Conservation (phyloP, 257 asterid genomes). For the Nyctanthes arbortristis region DNA sequence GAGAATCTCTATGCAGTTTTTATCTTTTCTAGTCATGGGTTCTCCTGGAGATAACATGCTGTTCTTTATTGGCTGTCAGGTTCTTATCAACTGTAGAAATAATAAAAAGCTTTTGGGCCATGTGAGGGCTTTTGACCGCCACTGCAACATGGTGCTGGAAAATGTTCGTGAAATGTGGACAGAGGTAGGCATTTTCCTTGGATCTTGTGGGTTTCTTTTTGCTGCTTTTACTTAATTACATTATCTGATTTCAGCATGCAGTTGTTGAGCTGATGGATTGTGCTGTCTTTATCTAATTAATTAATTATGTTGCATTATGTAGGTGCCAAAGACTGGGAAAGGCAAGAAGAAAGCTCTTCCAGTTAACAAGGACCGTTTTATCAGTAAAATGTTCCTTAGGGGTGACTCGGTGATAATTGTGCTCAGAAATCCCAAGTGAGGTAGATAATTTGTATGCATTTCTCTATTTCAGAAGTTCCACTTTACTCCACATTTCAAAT, state of each 20-base stretch:
- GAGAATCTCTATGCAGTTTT: neutral
- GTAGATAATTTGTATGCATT: constrained; percentile 30
- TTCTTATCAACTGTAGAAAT: constrained; percentile 86
- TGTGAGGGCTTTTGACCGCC: constrained; percentile 88
- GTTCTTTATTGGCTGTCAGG: constrained; percentile 37
- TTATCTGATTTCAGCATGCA: neutral
- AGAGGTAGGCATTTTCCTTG: constrained; percentile 50
- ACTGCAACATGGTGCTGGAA: constrained; percentile 93
- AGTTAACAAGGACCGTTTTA: constrained; percentile 80
- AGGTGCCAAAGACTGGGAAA: constrained; percentile 90
- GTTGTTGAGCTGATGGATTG: neutral
- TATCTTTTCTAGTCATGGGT: neutral
- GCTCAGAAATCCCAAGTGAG: constrained; percentile 81
- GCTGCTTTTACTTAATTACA: neutral
- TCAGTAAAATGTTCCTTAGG: constrained; percentile 90
- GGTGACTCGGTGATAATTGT: constrained; percentile 94
- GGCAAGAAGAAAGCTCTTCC: constrained; percentile 93
- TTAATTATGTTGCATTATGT: constrained; percentile 11
- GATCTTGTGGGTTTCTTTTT: neutral
- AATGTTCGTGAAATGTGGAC: constrained; percentile 95
- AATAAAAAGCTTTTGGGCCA: constrained; percentile 87
- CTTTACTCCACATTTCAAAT: neutral
- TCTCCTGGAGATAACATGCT: constrained; percentile 1
- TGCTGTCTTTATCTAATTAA: constrained; percentile 8
- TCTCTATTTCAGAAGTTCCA: neutral